Conservation (phyloP, 345 rosid species). For the Aquilaria yunnanensis region DNA sequence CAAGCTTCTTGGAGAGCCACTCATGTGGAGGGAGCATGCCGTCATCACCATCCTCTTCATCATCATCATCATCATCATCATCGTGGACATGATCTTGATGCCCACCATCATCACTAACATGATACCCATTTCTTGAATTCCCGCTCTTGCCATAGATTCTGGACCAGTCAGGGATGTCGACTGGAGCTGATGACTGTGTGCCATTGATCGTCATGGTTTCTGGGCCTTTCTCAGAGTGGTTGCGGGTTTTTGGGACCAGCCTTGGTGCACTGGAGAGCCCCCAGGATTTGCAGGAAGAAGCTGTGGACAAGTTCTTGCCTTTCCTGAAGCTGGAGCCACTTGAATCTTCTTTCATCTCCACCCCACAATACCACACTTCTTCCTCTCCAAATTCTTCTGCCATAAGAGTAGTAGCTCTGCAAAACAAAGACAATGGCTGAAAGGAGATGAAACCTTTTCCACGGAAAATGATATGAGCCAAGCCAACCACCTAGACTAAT, state of each 20-base stretch:
- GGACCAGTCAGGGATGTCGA: slow-evolving; percentile 92
- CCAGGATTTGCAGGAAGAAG: slow-evolving; percentile 39
- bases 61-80: slow-evolving; percentile 11
- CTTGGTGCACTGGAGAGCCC: slow-evolving; percentile 29
- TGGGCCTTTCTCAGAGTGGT: not conserved
- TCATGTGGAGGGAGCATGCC: slow-evolving; percentile 88
- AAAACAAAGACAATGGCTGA: not conserved
- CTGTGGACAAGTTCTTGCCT: slow-evolving; percentile 22
- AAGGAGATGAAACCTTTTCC: too few species aligned
- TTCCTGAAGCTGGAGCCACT: slow-evolving; percentile 25
- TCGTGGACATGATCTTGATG: not conserved
- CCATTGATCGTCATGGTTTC: slow-evolving; percentile 19
- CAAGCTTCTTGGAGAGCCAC: slow-evolving; percentile 84
- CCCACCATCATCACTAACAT: slow-evolving; percentile 18
- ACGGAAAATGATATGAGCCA: too few species aligned
- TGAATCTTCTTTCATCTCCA: slow-evolving; percentile 33
- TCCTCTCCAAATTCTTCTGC: slow-evolving; percentile 72
- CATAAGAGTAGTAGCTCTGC: slow-evolving; percentile 17
- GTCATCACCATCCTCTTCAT: slow-evolving; percentile 27
- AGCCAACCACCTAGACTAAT: too few species aligned
- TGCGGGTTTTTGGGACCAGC: slow-evolving; percentile 24
- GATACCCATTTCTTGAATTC: slow-evolving; percentile 15
- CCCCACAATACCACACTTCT: slow-evolving; percentile 53
- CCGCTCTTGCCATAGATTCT: slow-evolving; percentile 57
- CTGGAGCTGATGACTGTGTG: slow-evolving; percentile 69